Evolutionary conservation across 805 yeast genomes (phyloP).

Genomic region (Cyberlindnera mrakii): DNA sequence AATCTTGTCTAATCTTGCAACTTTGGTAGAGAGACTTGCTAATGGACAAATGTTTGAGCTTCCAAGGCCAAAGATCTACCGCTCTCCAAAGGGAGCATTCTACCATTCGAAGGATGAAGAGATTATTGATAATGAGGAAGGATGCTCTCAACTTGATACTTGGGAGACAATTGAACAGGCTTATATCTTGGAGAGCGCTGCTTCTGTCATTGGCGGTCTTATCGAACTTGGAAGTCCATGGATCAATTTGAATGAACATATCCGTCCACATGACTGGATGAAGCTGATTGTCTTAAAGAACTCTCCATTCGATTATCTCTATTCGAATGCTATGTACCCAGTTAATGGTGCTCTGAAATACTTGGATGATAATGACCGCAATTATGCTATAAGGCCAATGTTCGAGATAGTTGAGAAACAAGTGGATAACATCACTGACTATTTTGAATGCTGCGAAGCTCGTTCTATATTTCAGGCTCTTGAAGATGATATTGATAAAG

Average conservation of each 20-base stretch:
- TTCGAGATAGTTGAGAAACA: conserved; percentile 28
- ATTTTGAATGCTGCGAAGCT: conserved; percentile 17
- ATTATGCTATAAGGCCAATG: conserved; percentile 36
- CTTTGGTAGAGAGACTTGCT: conserved; percentile 42
- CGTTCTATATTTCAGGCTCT: conserved; percentile 24
- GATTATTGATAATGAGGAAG: conserved; percentile 37
- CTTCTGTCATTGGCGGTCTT: conserved; percentile 41
- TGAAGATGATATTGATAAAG: conserved; percentile 11
- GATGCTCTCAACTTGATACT: conserved; percentile 32
- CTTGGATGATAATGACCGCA: conserved; percentile 49
- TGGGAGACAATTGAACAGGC: conserved; percentile 50
- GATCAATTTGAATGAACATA: conserved; percentile 21
- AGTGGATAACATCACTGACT: conserved; percentile 26
- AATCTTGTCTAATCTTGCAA: conserved; percentile 43
- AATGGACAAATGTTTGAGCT: conserved; percentile 27
- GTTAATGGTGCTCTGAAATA: conserved; percentile 48
- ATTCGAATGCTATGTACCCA: conserved; percentile 48
- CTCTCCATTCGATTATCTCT: conserved; percentile 56
- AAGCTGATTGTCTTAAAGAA: conserved; percentile 42
- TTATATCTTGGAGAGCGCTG: conserved; percentile 40
- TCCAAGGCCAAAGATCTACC: conserved; percentile 38
- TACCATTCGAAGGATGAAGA: conserved; percentile 37
- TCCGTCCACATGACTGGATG: conserved; percentile 41
- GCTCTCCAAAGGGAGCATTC: conserved; percentile 34
- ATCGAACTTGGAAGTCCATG: conserved; percentile 36